Percentiles rank a stretch among this genome's conserved stretches.
phyloP scores from a whole-genome alignment of 108 stramenopile genomes.

The Skeletonema costatum region DNA sequence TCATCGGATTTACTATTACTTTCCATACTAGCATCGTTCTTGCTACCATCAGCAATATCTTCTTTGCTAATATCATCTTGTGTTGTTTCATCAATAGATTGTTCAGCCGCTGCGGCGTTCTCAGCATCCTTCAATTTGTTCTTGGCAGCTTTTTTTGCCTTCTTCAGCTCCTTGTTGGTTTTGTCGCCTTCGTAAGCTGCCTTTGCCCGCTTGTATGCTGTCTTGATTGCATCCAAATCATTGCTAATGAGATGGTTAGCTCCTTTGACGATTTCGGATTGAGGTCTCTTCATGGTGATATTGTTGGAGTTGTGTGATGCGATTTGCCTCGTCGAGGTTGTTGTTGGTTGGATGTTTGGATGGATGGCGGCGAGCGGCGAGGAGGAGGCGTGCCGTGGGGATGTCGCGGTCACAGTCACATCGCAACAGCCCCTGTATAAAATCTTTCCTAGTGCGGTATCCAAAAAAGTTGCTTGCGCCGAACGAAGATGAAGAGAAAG shows the following conservation, averaged over 20 bases:
- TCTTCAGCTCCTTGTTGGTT: constrained; percentile 14
- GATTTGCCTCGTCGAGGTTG: too few species aligned
- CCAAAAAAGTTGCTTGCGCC: too few species aligned
- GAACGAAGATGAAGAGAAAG: too few species aligned
- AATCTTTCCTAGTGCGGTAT: too few species aligned
- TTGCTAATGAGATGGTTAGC: not conserved
- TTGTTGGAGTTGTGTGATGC: not conserved
- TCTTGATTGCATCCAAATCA: not conserved
- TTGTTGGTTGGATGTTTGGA: too few species aligned
- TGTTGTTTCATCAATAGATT: not conserved
- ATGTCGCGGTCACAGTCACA: too few species aligned
- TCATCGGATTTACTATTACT: not conserved
- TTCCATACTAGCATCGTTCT: not conserved
- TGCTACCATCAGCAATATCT: not conserved
- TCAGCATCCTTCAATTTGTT: constrained; percentile 12
- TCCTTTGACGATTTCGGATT: not conserved
- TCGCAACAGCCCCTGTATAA: too few species aligned
- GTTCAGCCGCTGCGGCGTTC: not conserved
- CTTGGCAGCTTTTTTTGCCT: constrained; percentile 10
- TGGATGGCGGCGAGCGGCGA: too few species aligned
- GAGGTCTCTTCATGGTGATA: not conserved
- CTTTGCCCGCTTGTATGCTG: constrained; percentile 17
- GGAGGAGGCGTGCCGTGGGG: too few species aligned
- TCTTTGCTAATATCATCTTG: not conserved
- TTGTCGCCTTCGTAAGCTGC: constrained; percentile 16